Percentiles rank a stretch among this genome's conserved stretches.
Conservation (phyloP, 306 rosid species). For the Alnus glutinosa region DNA sequence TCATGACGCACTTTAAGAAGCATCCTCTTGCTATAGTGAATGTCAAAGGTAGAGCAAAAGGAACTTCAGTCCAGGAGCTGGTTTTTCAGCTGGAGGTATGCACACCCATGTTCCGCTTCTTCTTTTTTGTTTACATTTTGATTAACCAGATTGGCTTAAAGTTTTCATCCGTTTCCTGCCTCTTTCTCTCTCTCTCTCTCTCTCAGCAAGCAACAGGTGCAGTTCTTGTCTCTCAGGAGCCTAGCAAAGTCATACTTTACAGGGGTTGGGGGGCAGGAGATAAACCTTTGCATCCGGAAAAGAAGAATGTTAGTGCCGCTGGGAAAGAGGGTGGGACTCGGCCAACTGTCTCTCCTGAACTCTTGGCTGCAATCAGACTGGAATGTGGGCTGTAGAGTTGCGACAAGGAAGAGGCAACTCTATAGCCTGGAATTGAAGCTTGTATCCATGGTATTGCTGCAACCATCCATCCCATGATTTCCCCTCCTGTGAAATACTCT, state of each 20-base stretch:
- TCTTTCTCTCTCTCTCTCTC: neutral
- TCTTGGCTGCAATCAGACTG: conserved; percentile 77
- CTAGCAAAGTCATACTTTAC: conserved; percentile 79
- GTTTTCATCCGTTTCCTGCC: conserved; percentile 5
- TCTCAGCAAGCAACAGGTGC: conserved; percentile 84
- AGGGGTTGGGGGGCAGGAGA: conserved; percentile 87
- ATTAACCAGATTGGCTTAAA: conserved; percentile 24
- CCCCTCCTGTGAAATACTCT: neutral
- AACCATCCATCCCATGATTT: neutral
- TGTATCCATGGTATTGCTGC: neutral
- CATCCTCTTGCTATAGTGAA: conserved; percentile 82
- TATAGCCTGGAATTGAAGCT: conserved; percentile 11
- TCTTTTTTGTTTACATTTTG: conserved; percentile 6
- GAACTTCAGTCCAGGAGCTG: conserved; percentile 82
- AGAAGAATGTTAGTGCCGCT: conserved; percentile 22
- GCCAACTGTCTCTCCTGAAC: conserved; percentile 61
- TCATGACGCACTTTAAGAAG: conserved; percentile 65
- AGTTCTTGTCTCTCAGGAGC: conserved; percentile 85
- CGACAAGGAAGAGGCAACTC: conserved; percentile 21
- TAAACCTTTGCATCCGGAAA: conserved; percentile 16
- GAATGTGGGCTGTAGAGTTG: conserved; percentile 74
- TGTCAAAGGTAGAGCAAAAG: conserved; percentile 88
- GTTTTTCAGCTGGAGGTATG: conserved; percentile 78
- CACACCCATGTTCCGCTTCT: conserved; percentile 19
- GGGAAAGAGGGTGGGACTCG: conserved; percentile 28